A percentile compares a stretch with the other conserved stretches of the same genome.
These are phyloP conservation scores for Penicillium goetzii DNA, from an alignment of 495 filamentous ascomycete species.

Conservation along the genomic window DNA sequence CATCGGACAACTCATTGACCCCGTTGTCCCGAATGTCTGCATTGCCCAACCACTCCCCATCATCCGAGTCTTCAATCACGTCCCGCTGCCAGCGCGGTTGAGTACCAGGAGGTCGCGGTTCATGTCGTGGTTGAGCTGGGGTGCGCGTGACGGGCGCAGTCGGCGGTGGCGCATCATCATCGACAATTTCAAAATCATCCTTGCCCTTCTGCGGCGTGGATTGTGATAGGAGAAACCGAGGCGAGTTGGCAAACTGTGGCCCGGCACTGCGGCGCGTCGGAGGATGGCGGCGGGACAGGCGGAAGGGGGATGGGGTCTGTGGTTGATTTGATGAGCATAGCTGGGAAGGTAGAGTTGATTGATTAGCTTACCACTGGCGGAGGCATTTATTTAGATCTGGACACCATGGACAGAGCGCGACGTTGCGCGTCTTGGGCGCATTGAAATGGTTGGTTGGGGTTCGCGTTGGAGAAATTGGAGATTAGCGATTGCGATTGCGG, in stretches of 20 bases:
- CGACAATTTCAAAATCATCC: constrained; percentile 29
- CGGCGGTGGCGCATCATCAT: constrained; percentile 28
- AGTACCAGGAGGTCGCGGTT: neutral
- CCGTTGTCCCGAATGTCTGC: neutral
- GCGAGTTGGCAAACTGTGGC: constrained; percentile 48
- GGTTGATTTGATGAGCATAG: neutral
- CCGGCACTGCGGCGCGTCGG: constrained; percentile 35
- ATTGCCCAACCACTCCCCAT: constrained; percentile 23
- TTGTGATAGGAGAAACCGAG: constrained; percentile 45
- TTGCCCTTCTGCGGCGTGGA: constrained; percentile 16
- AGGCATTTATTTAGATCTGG: constrained; percentile 6
- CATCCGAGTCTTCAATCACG: constrained; percentile 43
- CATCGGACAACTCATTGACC: constrained; percentile 11
- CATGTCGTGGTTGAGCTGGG: constrained; percentile 11
- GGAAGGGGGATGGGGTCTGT: constrained; percentile 43
- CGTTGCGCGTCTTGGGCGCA: constrained; percentile 5
- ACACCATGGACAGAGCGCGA: neutral
- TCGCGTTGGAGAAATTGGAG: constrained; percentile 2
- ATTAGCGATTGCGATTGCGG: neutral
- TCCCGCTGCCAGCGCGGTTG: constrained; percentile 33
- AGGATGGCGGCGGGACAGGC: constrained; percentile 33
- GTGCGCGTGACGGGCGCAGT: constrained; percentile 20
- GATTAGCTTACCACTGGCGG: neutral
- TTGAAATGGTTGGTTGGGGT: neutral
- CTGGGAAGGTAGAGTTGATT: neutral